These are phyloP conservation scores for Penicillium brevicompactum DNA, from an alignment of 2,329 filamentous ascomycete species.

Conservation along the genomic window DNA sequence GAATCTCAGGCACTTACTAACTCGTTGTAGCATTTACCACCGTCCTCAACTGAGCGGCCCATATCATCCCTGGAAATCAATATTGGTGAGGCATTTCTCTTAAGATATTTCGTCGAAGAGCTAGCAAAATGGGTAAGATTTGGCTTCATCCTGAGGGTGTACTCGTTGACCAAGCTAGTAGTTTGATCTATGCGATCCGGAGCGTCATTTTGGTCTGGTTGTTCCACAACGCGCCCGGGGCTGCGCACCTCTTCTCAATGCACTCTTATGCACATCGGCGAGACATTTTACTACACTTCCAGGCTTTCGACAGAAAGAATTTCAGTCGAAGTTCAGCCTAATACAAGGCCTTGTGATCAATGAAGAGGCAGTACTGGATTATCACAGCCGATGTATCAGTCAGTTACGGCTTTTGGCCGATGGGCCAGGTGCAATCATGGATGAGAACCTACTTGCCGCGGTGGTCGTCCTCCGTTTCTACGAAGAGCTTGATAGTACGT, in stretches of 20 bases:
- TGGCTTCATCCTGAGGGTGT: neutral
- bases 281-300: slow-evolving; percentile 13
- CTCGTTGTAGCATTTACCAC: neutral
- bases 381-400: slow-evolving; percentile 16
- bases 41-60: neutral
- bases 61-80: slow-evolving; percentile 1
- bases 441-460: slow-evolving; percentile 57
- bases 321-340: neutral
- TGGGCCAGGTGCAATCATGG: slow-evolving; percentile 42
- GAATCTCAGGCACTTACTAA: neutral
- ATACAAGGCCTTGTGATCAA: neutral
- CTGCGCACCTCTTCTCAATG: slow-evolving; percentile 12
- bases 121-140: slow-evolving; percentile 18
- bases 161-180: neutral
- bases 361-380: neutral
- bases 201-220: slow-evolving; percentile 9
- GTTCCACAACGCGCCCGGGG: slow-evolving; percentile 9
- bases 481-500: slow-evolving; percentile 48
- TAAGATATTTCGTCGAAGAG: slow-evolving; percentile 22
- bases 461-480: slow-evolving; percentile 59
- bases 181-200: slow-evolving; percentile 15
- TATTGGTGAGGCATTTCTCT: slow-evolving; percentile 17
- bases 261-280: slow-evolving; percentile 10
- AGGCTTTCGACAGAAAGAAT: slow-evolving; percentile 5
- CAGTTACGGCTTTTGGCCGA: slow-evolving; percentile 27